Evolutionary conservation across 805 yeast species (phyloP), one percentile per base, ranked within the genome.

Genomic region (Isabelozyma pseudorhagii): DNA sequence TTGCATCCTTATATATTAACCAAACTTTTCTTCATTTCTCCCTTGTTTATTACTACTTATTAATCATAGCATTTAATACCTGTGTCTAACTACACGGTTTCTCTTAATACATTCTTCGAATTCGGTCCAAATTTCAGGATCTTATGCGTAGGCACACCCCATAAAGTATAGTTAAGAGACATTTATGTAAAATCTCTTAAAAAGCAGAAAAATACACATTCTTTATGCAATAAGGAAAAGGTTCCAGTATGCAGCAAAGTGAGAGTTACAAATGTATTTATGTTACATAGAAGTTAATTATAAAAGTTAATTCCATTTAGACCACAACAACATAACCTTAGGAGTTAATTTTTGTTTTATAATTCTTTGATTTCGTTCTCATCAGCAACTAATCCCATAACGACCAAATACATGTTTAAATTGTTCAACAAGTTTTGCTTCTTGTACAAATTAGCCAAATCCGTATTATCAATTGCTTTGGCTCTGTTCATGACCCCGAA

Each of bases 301-400:
- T 31, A 31, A 13, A 31, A 31, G 36, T 31, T 31, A 31, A 10
- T 31, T 13, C 36, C 36, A 13, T 6, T 31, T 5, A 31, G 44
- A 21, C 25, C 18, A 41, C 44, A 41, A 41, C 44, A 41, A 41
- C 44, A 41, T 9, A 41, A 41, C 15, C 40, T 17, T 3, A 38
- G 21, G 10, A 38, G 17, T 8, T 25, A 29, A 7, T 21, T 31
- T 14, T 10, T 21, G 28, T 9, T 28, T 52, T 59, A 61, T 9
- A 92, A 75, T 71, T 91, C 97, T 40, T 85, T 66, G 62, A 92
- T 92, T 66, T 89, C 97, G 49, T 84, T 85, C 59, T 89, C 94
- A 56, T 89, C 88, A 5, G 97, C 97, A 51, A 88, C 89, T 55
- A 93, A 79, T 7, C 99, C 99, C 96, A 93, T 91, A 44, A 92